These are phyloP conservation scores for Eucalyptus pauciflora DNA, from an alignment of 345 rosid species.

Conservation along the genomic window DNA sequence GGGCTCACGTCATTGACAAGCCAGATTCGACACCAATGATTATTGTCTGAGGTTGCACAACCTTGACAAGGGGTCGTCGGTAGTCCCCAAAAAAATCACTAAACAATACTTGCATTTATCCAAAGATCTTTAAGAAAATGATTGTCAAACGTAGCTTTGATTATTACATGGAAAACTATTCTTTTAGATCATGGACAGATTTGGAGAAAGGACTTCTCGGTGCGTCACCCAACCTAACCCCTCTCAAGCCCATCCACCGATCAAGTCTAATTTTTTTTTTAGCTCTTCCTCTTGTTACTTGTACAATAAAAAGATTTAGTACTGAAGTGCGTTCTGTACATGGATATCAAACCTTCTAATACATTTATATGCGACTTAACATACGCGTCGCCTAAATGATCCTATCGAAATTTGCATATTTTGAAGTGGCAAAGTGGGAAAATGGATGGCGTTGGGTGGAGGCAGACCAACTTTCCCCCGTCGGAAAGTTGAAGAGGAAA, in stretches of 20 bases:
- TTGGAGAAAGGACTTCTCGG: not conserved
- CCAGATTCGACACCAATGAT: accelerated
- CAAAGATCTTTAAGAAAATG: not conserved
- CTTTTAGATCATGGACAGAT: not conserved
- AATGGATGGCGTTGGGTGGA: not conserved
- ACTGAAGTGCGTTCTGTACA: not conserved
- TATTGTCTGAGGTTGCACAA: not conserved
- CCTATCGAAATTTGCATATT: not conserved
- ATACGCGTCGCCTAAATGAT: not conserved
- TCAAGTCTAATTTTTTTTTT: not conserved
- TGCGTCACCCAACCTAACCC: not conserved
- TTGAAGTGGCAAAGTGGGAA: not conserved
- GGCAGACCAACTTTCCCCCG: not conserved
- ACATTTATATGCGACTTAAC: not conserved
- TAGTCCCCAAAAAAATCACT: not conserved
- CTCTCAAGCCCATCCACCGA: not conserved
- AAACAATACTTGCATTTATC: not conserved
- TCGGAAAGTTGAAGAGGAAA: not conserved
- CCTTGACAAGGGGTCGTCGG: accelerated
- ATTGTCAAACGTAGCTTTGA: not conserved
- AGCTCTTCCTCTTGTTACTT: not conserved
- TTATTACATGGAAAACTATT: not conserved
- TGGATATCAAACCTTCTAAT: not conserved
- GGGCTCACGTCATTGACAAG: accelerated
- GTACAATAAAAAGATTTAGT: not conserved